Percentiles rank a stretch among this genome's conserved stretches.
Evolutionary conservation across 176 grass and related monocot species (phyloP).

Genomic region (Dendrocalamus sinicus): DNA sequence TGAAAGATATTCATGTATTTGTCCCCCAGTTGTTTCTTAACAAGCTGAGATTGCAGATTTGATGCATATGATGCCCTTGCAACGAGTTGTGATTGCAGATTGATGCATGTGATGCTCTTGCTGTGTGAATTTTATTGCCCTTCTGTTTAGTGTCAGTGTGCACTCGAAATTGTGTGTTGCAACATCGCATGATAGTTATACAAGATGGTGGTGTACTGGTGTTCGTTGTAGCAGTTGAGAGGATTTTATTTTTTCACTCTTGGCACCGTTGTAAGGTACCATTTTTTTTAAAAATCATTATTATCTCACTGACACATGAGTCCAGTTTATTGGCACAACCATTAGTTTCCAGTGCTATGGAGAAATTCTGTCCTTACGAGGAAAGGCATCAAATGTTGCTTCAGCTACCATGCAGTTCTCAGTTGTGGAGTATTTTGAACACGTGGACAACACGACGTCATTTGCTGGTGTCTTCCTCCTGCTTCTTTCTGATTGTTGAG

Average conservation of each 20-base stretch:
- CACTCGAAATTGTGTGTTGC: background rate
- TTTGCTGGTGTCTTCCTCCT: background rate
- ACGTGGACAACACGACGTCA: background rate
- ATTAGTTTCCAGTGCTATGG: no score
- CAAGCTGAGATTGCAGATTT: background rate
- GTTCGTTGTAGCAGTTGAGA: background rate
- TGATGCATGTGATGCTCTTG: slow-evolving; percentile 13
- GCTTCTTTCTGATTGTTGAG: background rate
- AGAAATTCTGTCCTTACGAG: background rate
- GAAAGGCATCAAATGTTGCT: background rate
- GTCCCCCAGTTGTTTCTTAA: background rate
- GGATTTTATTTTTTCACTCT: background rate
- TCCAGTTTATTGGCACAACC: no score
- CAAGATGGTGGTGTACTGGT: background rate
- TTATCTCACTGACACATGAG: background rate
- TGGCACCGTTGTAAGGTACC: background rate
- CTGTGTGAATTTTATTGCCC: background rate
- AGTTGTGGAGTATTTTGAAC: background rate
- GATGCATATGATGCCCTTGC: background rate
- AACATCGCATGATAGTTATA: background rate
- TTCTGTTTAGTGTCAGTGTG: background rate
- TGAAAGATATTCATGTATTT: slow-evolving; percentile 8
- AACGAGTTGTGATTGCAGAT: background rate
- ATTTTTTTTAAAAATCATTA: background rate
- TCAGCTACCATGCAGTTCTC: background rate